Percentiles rank a stretch among this genome's conserved stretches.
Evolutionary conservation across 148 eudicot genomes (phyloP).

Genomic region (Cornus controversa): DNA sequence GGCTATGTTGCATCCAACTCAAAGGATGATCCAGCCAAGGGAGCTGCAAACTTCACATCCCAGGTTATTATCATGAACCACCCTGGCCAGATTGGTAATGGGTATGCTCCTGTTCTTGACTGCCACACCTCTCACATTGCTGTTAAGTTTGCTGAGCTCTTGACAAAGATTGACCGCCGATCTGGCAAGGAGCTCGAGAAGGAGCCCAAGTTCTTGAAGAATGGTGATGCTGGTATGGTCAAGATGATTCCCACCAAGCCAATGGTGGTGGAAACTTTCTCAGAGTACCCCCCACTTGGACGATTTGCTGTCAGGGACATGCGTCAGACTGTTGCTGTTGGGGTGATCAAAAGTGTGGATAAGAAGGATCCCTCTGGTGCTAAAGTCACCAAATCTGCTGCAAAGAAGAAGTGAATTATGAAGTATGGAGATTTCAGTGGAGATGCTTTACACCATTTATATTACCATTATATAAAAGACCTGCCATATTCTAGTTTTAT

Average conservation of each 20-base stretch:
- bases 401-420: conserved; percentile 8
- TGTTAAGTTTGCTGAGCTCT: conserved; percentile 8
- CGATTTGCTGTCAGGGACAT: conserved; percentile 19
- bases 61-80: conserved; percentile 13
- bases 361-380: conserved; percentile 17
- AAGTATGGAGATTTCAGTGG: not conserved
- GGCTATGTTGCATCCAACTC: conserved; percentile 11
- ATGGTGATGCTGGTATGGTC: conserved; percentile 12
- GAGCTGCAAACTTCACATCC: conserved; percentile 11
- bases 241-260: conserved; percentile 20
- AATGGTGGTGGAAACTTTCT: conserved; percentile 16
- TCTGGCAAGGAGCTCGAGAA: conserved; percentile 18
- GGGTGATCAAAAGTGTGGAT: conserved; percentile 13
- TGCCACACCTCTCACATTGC: conserved; percentile 20
- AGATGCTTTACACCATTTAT: not conserved
- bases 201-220: conserved; percentile 19
- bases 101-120: conserved; percentile 16
- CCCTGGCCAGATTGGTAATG: conserved; percentile 14
- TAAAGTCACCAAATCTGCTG: conserved; percentile 17
- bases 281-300: conserved; percentile 14
- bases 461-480: not conserved
- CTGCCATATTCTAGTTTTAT: not conserved
- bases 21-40: conserved; percentile 16
- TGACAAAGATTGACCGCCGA: conserved; percentile 17
- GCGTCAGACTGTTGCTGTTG: conserved; percentile 19